phyloP scores from a whole-genome alignment of 805 yeast species.

The Barnettozyma wickerhamii region DNA sequence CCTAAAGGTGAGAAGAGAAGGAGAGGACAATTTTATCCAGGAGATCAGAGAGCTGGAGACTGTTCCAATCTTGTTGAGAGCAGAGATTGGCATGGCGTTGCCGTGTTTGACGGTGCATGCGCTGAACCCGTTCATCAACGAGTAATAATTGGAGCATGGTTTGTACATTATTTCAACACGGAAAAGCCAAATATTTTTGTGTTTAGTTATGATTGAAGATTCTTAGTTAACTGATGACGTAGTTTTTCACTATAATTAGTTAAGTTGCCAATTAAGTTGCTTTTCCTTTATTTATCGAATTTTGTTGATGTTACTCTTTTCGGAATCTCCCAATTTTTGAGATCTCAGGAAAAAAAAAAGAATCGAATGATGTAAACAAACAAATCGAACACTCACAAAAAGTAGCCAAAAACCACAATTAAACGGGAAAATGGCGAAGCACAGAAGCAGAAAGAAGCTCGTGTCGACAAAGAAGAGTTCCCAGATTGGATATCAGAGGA shows the following conservation, averaged over 20 bases:
- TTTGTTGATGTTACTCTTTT: too few species aligned
- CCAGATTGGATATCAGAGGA: neutral
- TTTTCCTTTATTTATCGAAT: too few species aligned
- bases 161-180: too few species aligned
- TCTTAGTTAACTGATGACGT: neutral
- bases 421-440: constrained; percentile 9
- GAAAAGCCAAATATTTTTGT: too few species aligned
- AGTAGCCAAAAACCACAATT: neutral
- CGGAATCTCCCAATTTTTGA: too few species aligned
- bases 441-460: constrained; percentile 6
- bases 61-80: constrained; percentile 81
- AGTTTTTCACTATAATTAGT: too few species aligned
- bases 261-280: too few species aligned
- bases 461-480: neutral
- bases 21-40: constrained; percentile 57
- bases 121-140: constrained; percentile 70
- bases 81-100: constrained; percentile 92
- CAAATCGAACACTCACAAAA: neutral
- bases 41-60: constrained; percentile 73
- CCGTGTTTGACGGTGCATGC: constrained; percentile 94
- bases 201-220: constrained; percentile 1
- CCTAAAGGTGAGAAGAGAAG: constrained; percentile 57
- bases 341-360: neutral
- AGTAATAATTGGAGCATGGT: constrained; percentile 11
- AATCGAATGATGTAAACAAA: neutral